phyloP scores from a whole-genome alignment of 305 asterid genomes.

The Coffea humblotiana region DNA sequence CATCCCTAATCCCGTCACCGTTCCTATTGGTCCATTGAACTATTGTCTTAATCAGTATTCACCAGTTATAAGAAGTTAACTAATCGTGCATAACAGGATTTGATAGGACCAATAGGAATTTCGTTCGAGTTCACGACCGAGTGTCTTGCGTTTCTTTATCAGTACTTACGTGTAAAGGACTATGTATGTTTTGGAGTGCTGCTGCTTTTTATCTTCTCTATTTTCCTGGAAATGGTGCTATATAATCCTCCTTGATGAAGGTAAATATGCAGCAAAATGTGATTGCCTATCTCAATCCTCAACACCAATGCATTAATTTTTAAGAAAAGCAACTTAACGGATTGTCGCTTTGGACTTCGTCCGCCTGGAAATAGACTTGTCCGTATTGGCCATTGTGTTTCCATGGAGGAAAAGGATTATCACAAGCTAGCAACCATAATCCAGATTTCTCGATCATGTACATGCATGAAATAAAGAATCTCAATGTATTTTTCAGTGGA shows the following conservation, averaged over 20 bases:
- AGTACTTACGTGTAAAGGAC: background rate
- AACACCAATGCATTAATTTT: background rate
- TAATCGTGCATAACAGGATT: background rate
- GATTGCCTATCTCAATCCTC: background rate
- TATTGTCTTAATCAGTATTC: background rate
- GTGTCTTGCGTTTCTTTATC: background rate
- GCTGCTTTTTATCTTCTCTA: background rate
- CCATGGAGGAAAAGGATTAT: background rate
- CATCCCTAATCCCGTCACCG: conserved; percentile 19
- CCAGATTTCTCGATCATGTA: background rate
- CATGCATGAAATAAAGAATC: background rate
- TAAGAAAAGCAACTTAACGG: background rate
- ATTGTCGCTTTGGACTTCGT: background rate
- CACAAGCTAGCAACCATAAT: background rate
- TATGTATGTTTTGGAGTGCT: background rate
- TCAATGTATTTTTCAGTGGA: background rate
- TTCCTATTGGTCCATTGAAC: background rate
- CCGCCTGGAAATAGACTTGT: background rate
- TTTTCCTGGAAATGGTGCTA: background rate
- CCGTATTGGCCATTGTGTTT: background rate
- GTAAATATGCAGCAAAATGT: background rate
- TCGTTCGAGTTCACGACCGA: background rate
- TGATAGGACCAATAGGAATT: background rate
- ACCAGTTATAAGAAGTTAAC: background rate
- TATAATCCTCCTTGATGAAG: background rate